A percentile compares a stretch with the other conserved stretches of the same genome.
These are phyloP conservation scores for Metschnikowia proteae DNA, from an alignment of 805 yeast genomes.

Conservation along the genomic window DNA sequence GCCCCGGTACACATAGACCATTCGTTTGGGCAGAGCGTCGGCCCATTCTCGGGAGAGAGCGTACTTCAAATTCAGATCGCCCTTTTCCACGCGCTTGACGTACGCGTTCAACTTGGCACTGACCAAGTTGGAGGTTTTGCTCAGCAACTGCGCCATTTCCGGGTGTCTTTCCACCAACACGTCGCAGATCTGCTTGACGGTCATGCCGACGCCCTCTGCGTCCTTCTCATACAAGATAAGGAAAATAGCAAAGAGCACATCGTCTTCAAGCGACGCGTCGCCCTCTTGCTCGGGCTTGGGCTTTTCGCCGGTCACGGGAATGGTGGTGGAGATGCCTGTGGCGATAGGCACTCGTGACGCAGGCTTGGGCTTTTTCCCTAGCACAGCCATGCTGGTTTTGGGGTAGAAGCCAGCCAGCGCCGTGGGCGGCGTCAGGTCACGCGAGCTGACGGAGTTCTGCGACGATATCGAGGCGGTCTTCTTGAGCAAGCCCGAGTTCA, in stretches of 20 bases:
- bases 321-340: slow-evolving; percentile 71
- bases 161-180: slow-evolving; percentile 71
- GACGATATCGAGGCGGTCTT: slow-evolving; percentile 10
- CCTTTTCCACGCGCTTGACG: slow-evolving; percentile 80
- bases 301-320: slow-evolving; percentile 71
- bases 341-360: slow-evolving; percentile 52
- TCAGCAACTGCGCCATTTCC: slow-evolving; percentile 75
- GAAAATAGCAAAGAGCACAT: slow-evolving; percentile 72
- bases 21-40: slow-evolving; percentile 81
- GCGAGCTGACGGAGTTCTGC: slow-evolving; percentile 23
- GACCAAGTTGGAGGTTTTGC: slow-evolving; percentile 76
- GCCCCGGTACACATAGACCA: slow-evolving; percentile 85
- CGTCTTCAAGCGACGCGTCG: slow-evolving; percentile 62
- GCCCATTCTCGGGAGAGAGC: slow-evolving; percentile 88
- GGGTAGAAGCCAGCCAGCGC: slow-evolving; percentile 3
- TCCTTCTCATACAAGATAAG: slow-evolving; percentile 67
- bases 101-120: slow-evolving; percentile 82
- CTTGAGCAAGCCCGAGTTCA: slow-evolving; percentile 25
- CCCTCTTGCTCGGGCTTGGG: slow-evolving; percentile 66
- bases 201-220: slow-evolving; percentile 71
- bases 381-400: slow-evolving; percentile 8
- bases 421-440: slow-evolving; percentile 32
- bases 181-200: slow-evolving; percentile 86
- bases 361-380: slow-evolving; percentile 30
- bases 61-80: slow-evolving; percentile 67